Evolutionary conservation across 495 filamentous ascomycete genomes (phyloP).

Genomic region (Neurospora africana): DNA sequence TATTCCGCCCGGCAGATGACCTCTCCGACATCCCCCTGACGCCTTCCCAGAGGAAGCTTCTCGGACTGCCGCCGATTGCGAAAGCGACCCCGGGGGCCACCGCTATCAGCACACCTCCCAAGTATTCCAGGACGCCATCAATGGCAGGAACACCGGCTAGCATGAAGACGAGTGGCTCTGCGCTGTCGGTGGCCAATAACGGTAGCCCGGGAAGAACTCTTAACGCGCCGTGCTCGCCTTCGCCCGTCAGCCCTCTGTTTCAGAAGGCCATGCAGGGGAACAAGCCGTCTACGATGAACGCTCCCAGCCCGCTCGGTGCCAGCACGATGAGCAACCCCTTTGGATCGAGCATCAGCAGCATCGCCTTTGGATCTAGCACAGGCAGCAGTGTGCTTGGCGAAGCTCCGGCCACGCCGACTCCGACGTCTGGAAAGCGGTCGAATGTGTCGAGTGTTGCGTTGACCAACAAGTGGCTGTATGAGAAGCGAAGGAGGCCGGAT

Average conservation of each 20-base stretch:
- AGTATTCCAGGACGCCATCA: conserved; percentile 67
- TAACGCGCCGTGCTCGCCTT: conserved; percentile 16
- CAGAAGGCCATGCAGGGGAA: conserved; percentile 54
- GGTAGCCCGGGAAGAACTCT: conserved; percentile 9
- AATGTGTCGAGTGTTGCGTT: conserved; percentile 62
- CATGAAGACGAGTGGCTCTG: conserved; percentile 32
- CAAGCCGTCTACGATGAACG: conserved; percentile 38
- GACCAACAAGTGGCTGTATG: conserved; percentile 89
- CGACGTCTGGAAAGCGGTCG: conserved; percentile 52
- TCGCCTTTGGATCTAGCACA: conserved; percentile 8
- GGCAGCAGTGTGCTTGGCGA: conserved; percentile 21
- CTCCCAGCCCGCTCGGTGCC: conserved; percentile 35
- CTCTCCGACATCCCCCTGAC: conserved; percentile 85
- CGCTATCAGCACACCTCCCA: conserved; percentile 73
- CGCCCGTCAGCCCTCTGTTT: conserved; percentile 49
- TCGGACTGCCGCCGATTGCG: conserved; percentile 66
- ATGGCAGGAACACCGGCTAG: conserved; percentile 41
- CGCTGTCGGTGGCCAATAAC: conserved; percentile 3
- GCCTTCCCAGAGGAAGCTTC: conserved; percentile 71
- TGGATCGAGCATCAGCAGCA: conserved; percentile 11
- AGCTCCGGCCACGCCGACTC: conserved; percentile 48
- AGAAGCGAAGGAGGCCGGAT: conserved; percentile 45
- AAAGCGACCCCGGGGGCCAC: conserved; percentile 52
- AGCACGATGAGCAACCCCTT: conserved; percentile 11
- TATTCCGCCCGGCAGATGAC: conserved; percentile 60